phyloP scores from a whole-genome alignment of 2,329 filamentous ascomycete genomes.

The Aschersonia sp. region DNA sequence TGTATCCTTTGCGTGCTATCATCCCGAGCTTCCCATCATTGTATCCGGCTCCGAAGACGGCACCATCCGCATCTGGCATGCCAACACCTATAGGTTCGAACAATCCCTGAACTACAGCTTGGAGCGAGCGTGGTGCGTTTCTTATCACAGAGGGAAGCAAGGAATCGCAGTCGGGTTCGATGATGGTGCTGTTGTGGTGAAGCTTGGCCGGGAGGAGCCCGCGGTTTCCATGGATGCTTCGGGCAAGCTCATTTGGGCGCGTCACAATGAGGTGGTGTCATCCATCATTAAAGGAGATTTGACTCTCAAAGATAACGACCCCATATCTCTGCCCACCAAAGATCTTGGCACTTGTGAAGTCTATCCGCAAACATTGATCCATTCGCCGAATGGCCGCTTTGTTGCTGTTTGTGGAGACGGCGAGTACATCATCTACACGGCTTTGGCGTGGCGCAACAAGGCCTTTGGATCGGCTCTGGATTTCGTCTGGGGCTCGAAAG shows the following conservation, averaged over 20 bases:
- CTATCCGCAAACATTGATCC: slow-evolving; percentile 84
- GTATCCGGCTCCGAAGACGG: slow-evolving; percentile 97
- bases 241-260: slow-evolving; percentile 92
- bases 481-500: slow-evolving; percentile 93
- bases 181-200: slow-evolving; percentile 93
- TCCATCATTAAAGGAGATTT: slow-evolving; percentile 88
- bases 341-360: slow-evolving; percentile 94
- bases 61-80: slow-evolving; percentile 96
- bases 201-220: slow-evolving; percentile 93
- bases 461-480: slow-evolving; percentile 90
- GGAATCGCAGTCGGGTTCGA: slow-evolving; percentile 94
- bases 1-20: slow-evolving; percentile 95
- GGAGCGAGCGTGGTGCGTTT: slow-evolving; percentile 94
- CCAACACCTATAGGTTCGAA: slow-evolving; percentile 91
- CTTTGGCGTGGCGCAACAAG: slow-evolving; percentile 92
- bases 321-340: slow-evolving; percentile 77
- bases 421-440: slow-evolving; percentile 98
- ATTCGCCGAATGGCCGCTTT: slow-evolving; percentile 91
- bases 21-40: slow-evolving; percentile 91
- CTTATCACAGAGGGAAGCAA: slow-evolving; percentile 88
- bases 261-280: slow-evolving; percentile 88
- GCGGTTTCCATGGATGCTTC: slow-evolving; percentile 95
- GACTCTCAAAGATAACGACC: slow-evolving; percentile 73
- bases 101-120: slow-evolving; percentile 93
- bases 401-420: slow-evolving; percentile 77